Conservation (phyloP, 441 rosid genomes). For the Pelargonium myrrhifolium region DNA sequence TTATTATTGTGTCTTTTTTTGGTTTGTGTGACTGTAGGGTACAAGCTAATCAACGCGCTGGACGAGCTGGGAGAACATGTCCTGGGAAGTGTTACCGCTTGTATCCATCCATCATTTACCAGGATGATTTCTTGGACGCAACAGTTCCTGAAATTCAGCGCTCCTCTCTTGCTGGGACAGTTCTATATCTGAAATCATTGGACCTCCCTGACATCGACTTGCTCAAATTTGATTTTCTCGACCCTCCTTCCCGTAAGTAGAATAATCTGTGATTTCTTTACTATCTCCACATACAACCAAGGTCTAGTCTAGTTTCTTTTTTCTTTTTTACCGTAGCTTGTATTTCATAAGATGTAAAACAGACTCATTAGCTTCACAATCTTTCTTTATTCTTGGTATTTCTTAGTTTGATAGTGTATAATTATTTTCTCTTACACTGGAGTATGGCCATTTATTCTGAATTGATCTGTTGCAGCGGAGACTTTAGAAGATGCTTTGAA, state of each 20-base stretch:
- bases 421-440: slow-evolving; percentile 1
- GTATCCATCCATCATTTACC: slow-evolving; percentile 64
- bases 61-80: slow-evolving; percentile 97
- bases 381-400: background rate
- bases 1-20: background rate
- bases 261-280: background rate
- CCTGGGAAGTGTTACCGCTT: slow-evolving; percentile 94
- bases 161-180: slow-evolving; percentile 92
- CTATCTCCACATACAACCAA: background rate
- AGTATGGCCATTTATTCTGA: slow-evolving; percentile 22
- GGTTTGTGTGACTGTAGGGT: slow-evolving; percentile 47
- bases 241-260: slow-evolving; percentile 76
- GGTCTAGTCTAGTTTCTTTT: background rate
- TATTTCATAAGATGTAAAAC: no score
- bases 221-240: slow-evolving; percentile 94
- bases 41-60: slow-evolving; percentile 96
- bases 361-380: background rate
- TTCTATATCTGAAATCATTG: slow-evolving; percentile 87
- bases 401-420: background rate
- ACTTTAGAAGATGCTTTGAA: slow-evolving; percentile 84
- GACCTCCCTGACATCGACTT: slow-evolving; percentile 89
- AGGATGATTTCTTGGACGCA: slow-evolving; percentile 77
- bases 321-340: no score
- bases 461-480: slow-evolving; percentile 53
- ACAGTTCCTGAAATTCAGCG: slow-evolving; percentile 95